These are phyloP conservation scores for Penicillium rolfsii DNA, from an alignment of 2,329 filamentous ascomycete species.

Conservation along the genomic window DNA sequence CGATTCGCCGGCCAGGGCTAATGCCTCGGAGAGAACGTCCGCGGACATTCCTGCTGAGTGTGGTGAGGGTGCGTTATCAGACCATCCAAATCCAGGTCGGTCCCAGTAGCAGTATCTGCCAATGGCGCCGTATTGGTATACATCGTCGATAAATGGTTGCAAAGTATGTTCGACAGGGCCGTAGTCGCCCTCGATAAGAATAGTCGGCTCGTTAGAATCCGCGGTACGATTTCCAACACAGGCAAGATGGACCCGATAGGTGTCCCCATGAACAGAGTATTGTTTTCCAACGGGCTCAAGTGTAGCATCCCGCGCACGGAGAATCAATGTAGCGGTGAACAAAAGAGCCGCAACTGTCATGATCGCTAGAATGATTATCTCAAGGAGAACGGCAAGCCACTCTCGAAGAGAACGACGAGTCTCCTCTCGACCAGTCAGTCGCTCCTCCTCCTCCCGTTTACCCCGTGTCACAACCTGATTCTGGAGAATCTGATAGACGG, in stretches of 20 bases:
- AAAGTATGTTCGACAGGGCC: constrained; percentile 76
- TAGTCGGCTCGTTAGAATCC: constrained; percentile 66
- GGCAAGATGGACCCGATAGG: constrained; percentile 84
- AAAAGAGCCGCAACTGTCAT: constrained; percentile 72
- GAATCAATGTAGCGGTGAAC: constrained; percentile 75
- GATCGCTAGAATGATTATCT: constrained; percentile 70
- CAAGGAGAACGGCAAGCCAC: constrained; percentile 78
- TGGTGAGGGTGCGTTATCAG: constrained; percentile 89
- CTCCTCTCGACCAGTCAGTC: constrained; percentile 86
- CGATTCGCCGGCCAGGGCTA: constrained; percentile 76
- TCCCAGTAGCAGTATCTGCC: constrained; percentile 93
- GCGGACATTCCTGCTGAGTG: constrained; percentile 92
- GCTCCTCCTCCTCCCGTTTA: constrained; percentile 88
- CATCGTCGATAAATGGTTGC: constrained; percentile 76
- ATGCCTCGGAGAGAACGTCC: constrained; percentile 83
- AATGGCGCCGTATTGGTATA: constrained; percentile 79
- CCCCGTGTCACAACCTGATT: constrained; percentile 88
- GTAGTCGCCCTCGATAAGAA: constrained; percentile 84
- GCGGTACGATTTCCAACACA: constrained; percentile 73
- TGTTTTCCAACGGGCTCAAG: constrained; percentile 73
- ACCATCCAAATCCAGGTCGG: constrained; percentile 84
- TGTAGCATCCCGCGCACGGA: constrained; percentile 78
- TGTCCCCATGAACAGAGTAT: constrained; percentile 79
- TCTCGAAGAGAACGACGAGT: constrained; percentile 78
- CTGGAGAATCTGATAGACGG: constrained; percentile 75